A percentile compares a stretch with the other conserved stretches of the same genome.
phyloP scores from a whole-genome alignment of 192 early-diverging fungal genomes.

The Rhizoclosmatium globosum region DNA sequence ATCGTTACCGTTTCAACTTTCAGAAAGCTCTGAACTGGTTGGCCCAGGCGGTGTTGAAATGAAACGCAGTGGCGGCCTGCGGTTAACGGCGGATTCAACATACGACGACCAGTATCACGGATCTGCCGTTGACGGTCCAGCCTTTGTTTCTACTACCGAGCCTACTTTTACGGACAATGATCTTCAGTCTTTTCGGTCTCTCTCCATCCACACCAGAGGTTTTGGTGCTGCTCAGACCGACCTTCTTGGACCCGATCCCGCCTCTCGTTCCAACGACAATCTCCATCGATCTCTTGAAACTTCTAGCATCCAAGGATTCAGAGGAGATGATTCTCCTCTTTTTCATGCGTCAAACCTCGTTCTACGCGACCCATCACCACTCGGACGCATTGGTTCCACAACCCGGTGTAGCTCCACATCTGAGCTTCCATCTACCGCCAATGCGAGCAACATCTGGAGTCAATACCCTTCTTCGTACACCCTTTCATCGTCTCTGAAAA shows the following conservation, averaged over 20 bases:
- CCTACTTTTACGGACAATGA: slow-evolving; percentile 18
- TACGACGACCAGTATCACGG: not conserved
- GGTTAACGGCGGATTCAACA: not conserved
- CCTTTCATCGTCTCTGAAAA: not conserved
- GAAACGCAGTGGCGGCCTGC: slow-evolving; percentile 15
- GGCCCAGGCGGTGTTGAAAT: not conserved
- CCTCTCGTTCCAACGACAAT: not conserved
- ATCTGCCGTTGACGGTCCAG: too few relatives aligned
- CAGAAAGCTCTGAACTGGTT: not conserved
- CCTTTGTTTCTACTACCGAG: not conserved
- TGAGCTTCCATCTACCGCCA: not conserved
- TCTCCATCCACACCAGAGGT: slow-evolving; percentile 7
- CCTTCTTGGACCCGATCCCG: not conserved
- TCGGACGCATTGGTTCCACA: not conserved
- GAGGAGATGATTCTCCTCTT: not conserved
- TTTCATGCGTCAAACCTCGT: not conserved
- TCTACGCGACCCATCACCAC: not conserved
- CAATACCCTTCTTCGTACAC: slow-evolving; percentile 1
- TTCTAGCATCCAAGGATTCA: too few relatives aligned
- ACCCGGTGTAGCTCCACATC: slow-evolving; percentile 6
- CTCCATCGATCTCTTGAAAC: not conserved
- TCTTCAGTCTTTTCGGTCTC: slow-evolving; percentile 9
- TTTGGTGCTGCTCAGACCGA: not conserved
- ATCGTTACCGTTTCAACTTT: not conserved
- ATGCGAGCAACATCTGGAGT: slow-evolving; percentile 26